Evolutionary conservation across 352 stramenopile species (phyloP).

Genomic region (Pythium aquatile): DNA sequence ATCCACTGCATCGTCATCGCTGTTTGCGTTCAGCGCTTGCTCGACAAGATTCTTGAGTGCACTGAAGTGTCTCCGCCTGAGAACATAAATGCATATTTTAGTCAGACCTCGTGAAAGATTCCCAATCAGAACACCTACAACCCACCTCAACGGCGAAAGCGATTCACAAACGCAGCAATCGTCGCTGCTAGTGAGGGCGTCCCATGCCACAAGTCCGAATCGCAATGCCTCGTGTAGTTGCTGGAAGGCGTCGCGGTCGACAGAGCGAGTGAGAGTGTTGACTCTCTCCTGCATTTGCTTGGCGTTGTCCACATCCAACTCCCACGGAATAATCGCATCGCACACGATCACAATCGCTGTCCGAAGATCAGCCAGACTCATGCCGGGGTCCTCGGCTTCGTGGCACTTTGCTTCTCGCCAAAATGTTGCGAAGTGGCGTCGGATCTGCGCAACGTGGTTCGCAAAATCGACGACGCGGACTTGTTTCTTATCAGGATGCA

Average conservation of each 20-base stretch:
- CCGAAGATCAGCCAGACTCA: conserved; percentile 6
- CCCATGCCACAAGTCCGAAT: background rate
- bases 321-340: background rate
- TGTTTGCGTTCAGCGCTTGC: background rate
- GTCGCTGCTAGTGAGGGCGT: background rate
- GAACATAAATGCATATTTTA: background rate
- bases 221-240: conserved; percentile 16
- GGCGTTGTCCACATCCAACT: background rate
- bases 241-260: conserved; percentile 25
- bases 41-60: conserved; percentile 11
- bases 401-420: conserved; percentile 16
- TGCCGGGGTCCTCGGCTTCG: background rate
- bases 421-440: conserved; percentile 33
- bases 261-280: background rate
- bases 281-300: background rate
- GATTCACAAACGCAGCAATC: background rate
- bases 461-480: conserved; percentile 68
- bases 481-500: conserved; percentile 48
- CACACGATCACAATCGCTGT: conserved; percentile 7
- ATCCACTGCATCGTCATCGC: background rate
- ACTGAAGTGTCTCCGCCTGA: conserved; percentile 3
- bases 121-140: background rate
- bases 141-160: conserved; percentile 1
- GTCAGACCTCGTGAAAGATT: background rate
- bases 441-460: conserved; percentile 71